Conservation (phyloP, 208 protist species). For the Leishmania turanica region DNA sequence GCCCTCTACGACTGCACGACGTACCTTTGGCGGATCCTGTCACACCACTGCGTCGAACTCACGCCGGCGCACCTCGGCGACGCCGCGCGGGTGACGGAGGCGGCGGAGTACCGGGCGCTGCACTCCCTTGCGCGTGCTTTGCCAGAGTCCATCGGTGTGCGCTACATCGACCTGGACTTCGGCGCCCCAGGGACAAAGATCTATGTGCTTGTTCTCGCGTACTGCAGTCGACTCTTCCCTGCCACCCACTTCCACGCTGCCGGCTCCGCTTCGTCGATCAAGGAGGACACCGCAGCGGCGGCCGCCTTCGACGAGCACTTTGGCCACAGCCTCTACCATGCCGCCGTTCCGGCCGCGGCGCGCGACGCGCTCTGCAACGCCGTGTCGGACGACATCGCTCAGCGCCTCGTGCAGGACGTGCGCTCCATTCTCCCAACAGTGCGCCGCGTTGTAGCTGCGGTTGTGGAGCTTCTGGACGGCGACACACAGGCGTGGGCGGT, state of each 20-base stretch:
- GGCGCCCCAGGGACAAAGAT: slow-evolving; percentile 55
- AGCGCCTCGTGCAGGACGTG: slow-evolving; percentile 50
- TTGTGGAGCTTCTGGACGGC: slow-evolving; percentile 67
- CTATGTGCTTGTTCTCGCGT: slow-evolving; percentile 69
- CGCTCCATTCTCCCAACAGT: slow-evolving; percentile 55
- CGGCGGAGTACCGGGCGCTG: slow-evolving; percentile 60
- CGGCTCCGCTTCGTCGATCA: neutral
- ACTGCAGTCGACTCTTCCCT: slow-evolving; percentile 72
- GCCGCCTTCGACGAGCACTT: slow-evolving; percentile 18
- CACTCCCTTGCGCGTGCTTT: slow-evolving; percentile 71
- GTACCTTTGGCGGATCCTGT: slow-evolving; percentile 50
- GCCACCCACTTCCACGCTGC: slow-evolving; percentile 4
- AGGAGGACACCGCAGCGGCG: neutral
- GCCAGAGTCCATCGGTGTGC: slow-evolving; percentile 44
- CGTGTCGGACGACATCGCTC: slow-evolving; percentile 46
- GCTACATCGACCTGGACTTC: slow-evolving; percentile 76
- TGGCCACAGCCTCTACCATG: slow-evolving; percentile 33
- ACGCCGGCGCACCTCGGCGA: slow-evolving; percentile 60
- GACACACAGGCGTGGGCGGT: slow-evolving; percentile 34
- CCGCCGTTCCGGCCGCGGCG: slow-evolving; percentile 22
- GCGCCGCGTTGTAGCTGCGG: slow-evolving; percentile 42
- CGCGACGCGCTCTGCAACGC: slow-evolving; percentile 42
- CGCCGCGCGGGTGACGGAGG: slow-evolving; percentile 56
- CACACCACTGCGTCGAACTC: slow-evolving; percentile 57
- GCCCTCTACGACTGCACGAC: slow-evolving; percentile 28